A percentile compares a stretch with the other conserved stretches of the same genome.
Conservation (phyloP, 83 land plant species). For the Larix sibirica region DNA sequence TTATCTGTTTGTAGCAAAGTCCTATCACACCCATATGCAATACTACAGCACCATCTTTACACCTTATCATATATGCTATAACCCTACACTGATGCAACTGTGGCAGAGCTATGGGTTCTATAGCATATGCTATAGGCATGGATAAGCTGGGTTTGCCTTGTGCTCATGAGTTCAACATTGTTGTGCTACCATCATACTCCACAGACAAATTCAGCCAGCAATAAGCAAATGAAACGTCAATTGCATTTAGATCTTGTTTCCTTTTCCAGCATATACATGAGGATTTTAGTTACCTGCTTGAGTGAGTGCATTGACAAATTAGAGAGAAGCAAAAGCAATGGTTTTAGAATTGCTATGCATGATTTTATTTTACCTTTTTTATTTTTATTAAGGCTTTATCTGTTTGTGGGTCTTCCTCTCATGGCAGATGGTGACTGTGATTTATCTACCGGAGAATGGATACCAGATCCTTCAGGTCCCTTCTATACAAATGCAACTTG, state of each 20-base stretch:
- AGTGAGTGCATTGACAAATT: neutral
- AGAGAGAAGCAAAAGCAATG: neutral
- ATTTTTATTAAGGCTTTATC: too few species aligned
- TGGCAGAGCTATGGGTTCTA: neutral
- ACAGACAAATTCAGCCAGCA: neutral
- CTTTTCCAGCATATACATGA: neutral
- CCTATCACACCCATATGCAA: neutral
- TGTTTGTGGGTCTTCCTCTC: too few species aligned
- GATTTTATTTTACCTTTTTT: neutral
- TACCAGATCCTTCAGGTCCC: conserved; percentile 44
- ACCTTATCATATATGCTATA: neutral
- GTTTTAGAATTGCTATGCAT: neutral
- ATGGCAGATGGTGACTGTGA: conserved; percentile 44
- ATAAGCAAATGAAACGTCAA: neutral
- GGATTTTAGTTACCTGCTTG: neutral
- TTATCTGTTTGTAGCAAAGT: neutral
- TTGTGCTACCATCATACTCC: neutral
- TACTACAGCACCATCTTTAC: neutral
- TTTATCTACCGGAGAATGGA: conserved; percentile 70
- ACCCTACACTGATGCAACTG: neutral
- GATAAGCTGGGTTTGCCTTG: neutral
- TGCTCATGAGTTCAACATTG: neutral
- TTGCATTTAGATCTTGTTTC: neutral
- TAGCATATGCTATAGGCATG: neutral
- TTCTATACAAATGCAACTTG: conserved; percentile 65